phyloP scores from a whole-genome alignment of 208 protist species.

The Leishmania turanica region DNA sequence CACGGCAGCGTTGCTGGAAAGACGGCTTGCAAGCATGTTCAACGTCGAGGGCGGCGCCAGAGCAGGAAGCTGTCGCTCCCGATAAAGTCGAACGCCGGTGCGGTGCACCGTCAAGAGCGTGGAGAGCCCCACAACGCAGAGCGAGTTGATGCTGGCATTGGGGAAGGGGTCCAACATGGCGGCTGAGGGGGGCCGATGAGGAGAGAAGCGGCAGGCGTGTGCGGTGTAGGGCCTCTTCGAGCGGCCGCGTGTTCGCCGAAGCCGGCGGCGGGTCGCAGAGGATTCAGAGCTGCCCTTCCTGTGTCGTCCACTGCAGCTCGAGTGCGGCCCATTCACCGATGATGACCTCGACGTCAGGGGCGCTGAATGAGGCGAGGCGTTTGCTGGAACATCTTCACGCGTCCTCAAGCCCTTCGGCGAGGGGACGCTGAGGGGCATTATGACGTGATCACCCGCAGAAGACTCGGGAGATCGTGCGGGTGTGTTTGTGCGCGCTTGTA shows the following conservation, averaged over 20 bases:
- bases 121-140: slow-evolving; percentile 34
- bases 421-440: neutral
- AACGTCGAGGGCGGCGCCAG: neutral
- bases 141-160: slow-evolving; percentile 35
- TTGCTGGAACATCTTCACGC: neutral
- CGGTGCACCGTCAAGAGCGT: slow-evolving; percentile 49
- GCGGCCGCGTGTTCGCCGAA: neutral
- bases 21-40: neutral
- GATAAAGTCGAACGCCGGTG: slow-evolving; percentile 50
- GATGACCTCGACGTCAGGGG: neutral
- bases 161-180: slow-evolving; percentile 55
- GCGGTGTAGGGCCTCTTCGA: slow-evolving; percentile 20
- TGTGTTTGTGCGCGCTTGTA: neutral
- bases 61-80: slow-evolving; percentile 13
- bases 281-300: neutral
- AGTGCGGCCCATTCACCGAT: neutral
- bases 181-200: slow-evolving; percentile 12
- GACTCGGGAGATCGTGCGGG: neutral
- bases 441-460: neutral
- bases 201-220: slow-evolving; percentile 22
- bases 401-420: neutral
- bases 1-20: neutral
- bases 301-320: neutral
- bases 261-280: neutral
- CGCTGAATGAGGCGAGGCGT: neutral